Conservation (phyloP, 352 stramenopile genomes). For the Plasmopara viticola region DNA sequence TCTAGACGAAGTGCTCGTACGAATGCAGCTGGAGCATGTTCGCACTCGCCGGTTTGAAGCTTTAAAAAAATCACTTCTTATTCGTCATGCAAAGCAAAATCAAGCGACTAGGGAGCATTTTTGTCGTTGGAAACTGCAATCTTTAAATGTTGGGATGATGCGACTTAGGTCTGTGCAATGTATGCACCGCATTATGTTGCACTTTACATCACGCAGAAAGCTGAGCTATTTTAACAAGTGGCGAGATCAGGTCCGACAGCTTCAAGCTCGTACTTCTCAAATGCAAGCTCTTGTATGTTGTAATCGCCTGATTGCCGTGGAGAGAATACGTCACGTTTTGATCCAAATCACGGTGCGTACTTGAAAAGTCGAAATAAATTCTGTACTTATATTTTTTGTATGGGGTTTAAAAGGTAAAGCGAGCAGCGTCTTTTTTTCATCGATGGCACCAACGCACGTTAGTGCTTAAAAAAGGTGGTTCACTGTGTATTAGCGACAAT, state of each 20-base stretch:
- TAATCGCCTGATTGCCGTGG: constrained; percentile 63
- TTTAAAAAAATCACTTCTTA: constrained; percentile 52
- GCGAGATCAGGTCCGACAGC: constrained; percentile 30
- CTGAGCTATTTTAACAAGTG: constrained; percentile 33
- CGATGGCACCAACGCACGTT: constrained; percentile 22
- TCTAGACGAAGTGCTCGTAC: constrained; percentile 56
- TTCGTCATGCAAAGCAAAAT: constrained; percentile 38
- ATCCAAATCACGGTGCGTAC: constrained; percentile 29
- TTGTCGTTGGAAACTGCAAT: constrained; percentile 36
- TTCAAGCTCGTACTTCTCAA: constrained; percentile 35
- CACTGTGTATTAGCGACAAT: background rate
- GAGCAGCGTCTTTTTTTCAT: constrained; percentile 31
- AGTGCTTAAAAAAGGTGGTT: background rate
- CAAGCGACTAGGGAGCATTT: constrained; percentile 29
- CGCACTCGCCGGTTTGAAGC: constrained; percentile 57
- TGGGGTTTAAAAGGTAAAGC: constrained; percentile 25
- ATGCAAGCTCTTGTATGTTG: constrained; percentile 42
- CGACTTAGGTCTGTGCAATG: constrained; percentile 32
- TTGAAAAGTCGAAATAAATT: background rate
- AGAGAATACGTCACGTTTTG: constrained; percentile 46
- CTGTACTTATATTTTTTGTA: constrained; percentile 5
- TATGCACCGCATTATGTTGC: constrained; percentile 34
- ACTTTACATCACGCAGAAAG: constrained; percentile 30
- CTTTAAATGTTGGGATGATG: constrained; percentile 20
- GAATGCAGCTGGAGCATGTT: constrained; percentile 56